Base-by-base conservation (phyloP, 768 basidiomycete species). In the Kwoniella sp. region DNA sequence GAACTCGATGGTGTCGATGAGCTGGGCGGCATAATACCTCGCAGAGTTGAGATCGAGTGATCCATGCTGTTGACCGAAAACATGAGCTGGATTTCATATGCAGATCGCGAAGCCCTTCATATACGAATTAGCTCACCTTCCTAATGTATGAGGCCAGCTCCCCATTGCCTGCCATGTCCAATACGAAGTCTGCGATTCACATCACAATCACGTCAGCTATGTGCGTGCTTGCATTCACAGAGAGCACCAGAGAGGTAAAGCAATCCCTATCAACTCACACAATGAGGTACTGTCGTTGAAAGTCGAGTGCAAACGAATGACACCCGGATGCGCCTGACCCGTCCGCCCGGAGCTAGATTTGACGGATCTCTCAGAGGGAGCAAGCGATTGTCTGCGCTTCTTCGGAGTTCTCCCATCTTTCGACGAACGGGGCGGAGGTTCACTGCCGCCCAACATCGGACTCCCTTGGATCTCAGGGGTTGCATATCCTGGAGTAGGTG, bases 1-100 rank as follows among this genome's bases (percentile, higher is more conserved):
- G 81, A 89, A 95, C 52, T 87, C 87, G 64, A 97, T 82, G 0
- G 93, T 90, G 70, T 93, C 92, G 45, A 93, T 85, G 47, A 98
- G 85, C 73, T 96, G 93, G 0, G 95, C 94, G 1, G 90, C 84
- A 77, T 97, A 98, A 79, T 91, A 90, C 47, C 88, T 85, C 0
- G 90, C 85, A 59, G 91, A 94, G 4, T 82, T 72, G 5, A 89
- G 78, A 25, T 91, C 91, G 47, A 99, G 83, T 0, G 96, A 97
- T n/a, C 96, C 96, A 65, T 92, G 82, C 55, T 82, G 66, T 12
- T 17, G n/a, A 38, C 28, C 2, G 9, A 48, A n/a, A 11, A 30
- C 1, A 45, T 71, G 50, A 72, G 68, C n/a, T 15, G 2, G 23
- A 20, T 22, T 11, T 22, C 13, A 55, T 26, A 29, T 37, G 7